Base-by-base conservation (phyloP, 768 basidiomycete genomes). In the Suillus plorans region DNA sequence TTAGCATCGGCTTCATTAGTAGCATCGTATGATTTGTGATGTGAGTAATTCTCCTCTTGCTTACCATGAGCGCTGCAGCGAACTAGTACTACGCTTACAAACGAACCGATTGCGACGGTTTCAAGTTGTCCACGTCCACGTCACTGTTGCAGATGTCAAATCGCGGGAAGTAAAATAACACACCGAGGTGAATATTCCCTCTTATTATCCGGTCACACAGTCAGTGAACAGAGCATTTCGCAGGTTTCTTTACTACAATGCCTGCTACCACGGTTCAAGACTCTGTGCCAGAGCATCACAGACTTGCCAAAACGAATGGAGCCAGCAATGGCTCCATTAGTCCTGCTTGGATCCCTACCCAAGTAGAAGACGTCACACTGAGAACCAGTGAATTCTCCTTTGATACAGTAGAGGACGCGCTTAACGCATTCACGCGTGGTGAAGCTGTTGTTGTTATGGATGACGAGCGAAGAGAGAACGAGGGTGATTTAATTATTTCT, bases 391-490 rank as follows among this genome's bases (percentile, higher is more conserved):
- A 7, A n/a, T 92, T 92, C 71, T 71, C 84, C 0, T 96, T 99
- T 69, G 95, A 98, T 71, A 64, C 86, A 0, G 86, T 99, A 67
- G 87, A 92, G 65, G 89, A 88, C 18, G 94, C 96, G 0, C 76
- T 98, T 34, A 84, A 76, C 6, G 91, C 92, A 3, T 92, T 95
- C 72, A 80, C 80, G 3, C 81, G 81, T 5, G 96, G 96, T 2
- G 93, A 97, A 73, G 95, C 98, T 68, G 82, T 99, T 62, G 92
- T 99, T 1, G 97, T 99, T 7, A 95, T 98, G 91, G 97, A 99
- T 75, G 97, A 99, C 77, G 93, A 97, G 78, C 82, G 83, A 68
- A 82, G 97, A 65, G 97, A 99, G 80, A 99, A 99, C 74, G 97
- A 99, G 74, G 97, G 97, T 2, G 97, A 99, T 76, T 80, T 99